These are phyloP conservation scores for Epichloe gansuensis DNA, from an alignment of 2,329 filamentous ascomycete genomes.

Conservation along the genomic window DNA sequence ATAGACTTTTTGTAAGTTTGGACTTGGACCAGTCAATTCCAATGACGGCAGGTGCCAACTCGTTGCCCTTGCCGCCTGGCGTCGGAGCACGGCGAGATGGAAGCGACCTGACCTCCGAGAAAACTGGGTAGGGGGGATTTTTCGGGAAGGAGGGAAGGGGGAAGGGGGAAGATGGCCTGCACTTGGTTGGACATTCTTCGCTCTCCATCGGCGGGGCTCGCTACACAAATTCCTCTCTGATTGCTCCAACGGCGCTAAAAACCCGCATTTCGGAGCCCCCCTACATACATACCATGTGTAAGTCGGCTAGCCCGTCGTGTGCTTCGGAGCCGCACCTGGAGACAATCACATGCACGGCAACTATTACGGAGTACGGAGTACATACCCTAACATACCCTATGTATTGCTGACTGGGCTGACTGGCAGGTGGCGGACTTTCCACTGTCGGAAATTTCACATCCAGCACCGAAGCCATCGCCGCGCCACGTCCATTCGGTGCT, in stretches of 20 bases:
- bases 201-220: background rate
- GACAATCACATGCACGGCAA: no score
- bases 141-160: no score
- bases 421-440: background rate
- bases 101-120: no score
- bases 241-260: background rate
- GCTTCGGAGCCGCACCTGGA: background rate
- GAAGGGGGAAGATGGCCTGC: background rate
- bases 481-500: background rate
- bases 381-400: no score
- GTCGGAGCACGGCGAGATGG: background rate
- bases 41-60: no score
- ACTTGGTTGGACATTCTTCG: background rate
- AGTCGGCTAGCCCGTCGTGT: background rate
- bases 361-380: no score
- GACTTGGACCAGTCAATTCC: background rate
- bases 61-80: background rate
- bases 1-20: conserved; percentile 2
- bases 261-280: background rate
- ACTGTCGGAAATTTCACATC: background rate
- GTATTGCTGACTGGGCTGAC: no score
- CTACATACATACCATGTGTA: background rate
- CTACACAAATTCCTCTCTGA: background rate
- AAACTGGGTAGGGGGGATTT: no score
- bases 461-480: background rate